These are phyloP conservation scores for Talaromyces verruculosus DNA, from an alignment of 2,329 filamentous ascomycete species.

Conservation along the genomic window DNA sequence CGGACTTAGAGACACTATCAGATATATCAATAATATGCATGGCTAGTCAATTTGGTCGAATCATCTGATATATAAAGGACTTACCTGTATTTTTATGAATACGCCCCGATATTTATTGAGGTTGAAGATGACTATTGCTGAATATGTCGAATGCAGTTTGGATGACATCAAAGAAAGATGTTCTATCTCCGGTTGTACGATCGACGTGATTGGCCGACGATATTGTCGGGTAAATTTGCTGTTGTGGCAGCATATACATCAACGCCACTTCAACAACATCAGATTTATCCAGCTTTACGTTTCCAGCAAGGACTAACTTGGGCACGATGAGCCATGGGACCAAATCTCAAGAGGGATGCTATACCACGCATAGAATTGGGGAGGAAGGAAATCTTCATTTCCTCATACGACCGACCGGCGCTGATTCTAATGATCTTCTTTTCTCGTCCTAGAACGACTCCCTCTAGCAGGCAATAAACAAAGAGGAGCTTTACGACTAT, in stretches of 20 bases:
- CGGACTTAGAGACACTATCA: not conserved
- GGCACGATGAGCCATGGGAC: not conserved
- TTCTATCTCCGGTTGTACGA: not conserved
- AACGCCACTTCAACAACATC: not conserved
- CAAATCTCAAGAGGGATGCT: not conserved
- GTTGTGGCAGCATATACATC: not conserved
- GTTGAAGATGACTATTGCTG: not conserved
- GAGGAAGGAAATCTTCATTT: too few species aligned
- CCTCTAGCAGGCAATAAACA: not conserved
- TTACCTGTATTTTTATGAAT: not conserved
- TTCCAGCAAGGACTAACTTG: not conserved
- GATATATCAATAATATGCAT: not conserved
- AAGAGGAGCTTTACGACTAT: not conserved
- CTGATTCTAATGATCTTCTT: too few species aligned
- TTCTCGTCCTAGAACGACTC: not conserved
- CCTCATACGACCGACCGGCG: too few species aligned
- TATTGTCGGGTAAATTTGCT: constrained; percentile 19
- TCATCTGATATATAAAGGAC: not conserved
- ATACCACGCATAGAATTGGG: too few species aligned
- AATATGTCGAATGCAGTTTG: not conserved
- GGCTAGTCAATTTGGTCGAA: not conserved
- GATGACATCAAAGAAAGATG: constrained; percentile 7
- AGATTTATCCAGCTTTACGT: not conserved
- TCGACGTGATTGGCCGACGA: not conserved
- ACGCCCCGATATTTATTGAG: not conserved